These are phyloP conservation scores for Senna tora DNA, from an alignment of 306 rosid species.

Conservation along the genomic window DNA sequence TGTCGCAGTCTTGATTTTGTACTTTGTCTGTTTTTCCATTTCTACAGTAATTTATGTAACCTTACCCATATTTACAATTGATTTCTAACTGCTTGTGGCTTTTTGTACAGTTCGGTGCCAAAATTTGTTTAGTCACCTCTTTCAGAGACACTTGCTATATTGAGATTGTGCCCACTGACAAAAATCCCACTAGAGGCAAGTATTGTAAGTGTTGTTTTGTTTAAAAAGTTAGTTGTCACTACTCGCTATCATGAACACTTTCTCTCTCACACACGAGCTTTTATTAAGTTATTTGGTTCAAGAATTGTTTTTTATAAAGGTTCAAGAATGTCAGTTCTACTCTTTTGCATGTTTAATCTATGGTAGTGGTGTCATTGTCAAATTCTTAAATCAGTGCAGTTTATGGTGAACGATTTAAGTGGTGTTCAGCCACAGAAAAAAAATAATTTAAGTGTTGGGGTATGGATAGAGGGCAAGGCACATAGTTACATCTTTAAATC, in stretches of 20 bases:
- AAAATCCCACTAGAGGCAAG: conserved; percentile 66
- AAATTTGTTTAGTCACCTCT: conserved; percentile 88
- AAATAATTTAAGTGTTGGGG: background rate
- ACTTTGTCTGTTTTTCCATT: conserved; percentile 15
- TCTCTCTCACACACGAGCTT: too few relatives aligned
- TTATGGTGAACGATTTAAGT: background rate
- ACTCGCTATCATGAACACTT: background rate
- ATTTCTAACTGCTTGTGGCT: conserved; percentile 40
- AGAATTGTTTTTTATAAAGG: too few relatives aligned
- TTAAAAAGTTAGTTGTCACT: conserved; percentile 2
- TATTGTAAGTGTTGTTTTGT: conserved; percentile 29
- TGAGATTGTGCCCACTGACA: conserved; percentile 90
- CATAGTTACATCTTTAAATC: background rate
- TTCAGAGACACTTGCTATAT: conserved; percentile 87
- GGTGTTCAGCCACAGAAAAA: too few relatives aligned
- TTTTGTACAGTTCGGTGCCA: conserved; percentile 77
- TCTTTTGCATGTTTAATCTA: background rate
- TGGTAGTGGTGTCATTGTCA: background rate
- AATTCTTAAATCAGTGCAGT: too few relatives aligned
- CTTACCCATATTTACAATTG: conserved; percentile 12
- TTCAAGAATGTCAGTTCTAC: background rate
- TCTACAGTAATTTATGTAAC: conserved; percentile 19
- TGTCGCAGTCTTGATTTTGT: background rate
- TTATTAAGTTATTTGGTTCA: background rate
- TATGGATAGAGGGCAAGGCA: background rate